Evolutionary conservation across 441 rosid genomes (phyloP).

Genomic region (Capsella rubella): DNA sequence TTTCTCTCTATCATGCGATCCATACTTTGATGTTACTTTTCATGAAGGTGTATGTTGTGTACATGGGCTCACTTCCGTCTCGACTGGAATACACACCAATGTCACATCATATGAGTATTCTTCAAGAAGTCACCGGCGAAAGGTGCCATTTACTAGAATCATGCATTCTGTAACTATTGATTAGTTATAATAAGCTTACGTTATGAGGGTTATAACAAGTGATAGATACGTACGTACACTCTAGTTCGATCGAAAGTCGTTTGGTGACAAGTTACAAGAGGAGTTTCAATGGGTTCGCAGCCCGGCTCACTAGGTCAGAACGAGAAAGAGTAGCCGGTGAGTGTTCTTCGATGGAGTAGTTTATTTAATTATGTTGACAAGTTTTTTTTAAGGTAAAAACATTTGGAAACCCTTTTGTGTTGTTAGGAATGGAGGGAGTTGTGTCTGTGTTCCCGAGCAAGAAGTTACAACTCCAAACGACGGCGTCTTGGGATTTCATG

Average conservation of each 20-base stretch:
- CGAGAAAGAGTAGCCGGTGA: slow-evolving; percentile 21
- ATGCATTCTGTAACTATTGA: not conserved
- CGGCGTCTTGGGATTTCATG: slow-evolving; percentile 41
- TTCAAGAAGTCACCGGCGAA: slow-evolving; percentile 37
- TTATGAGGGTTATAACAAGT: not conserved
- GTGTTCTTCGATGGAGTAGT: not conserved
- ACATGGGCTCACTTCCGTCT: slow-evolving; percentile 62
- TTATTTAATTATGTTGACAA: not conserved
- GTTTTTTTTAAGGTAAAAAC: not conserved
- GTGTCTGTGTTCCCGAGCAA: slow-evolving; percentile 42
- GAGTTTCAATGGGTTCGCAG: slow-evolving; percentile 42
- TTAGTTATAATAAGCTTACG: not conserved
- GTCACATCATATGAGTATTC: slow-evolving; percentile 49
- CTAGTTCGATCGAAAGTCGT: slow-evolving; percentile 31
- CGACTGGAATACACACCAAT: slow-evolving; percentile 39
- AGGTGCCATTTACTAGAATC: slow-evolving; percentile 27
- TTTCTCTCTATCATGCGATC: not conserved
- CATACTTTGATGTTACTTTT: not conserved
- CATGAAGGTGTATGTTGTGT: slow-evolving; percentile 56
- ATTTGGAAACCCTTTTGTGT: not conserved
- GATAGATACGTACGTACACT: not conserved
- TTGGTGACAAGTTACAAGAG: slow-evolving; percentile 59
- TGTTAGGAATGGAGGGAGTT: slow-evolving; percentile 43
- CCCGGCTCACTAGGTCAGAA: slow-evolving; percentile 33
- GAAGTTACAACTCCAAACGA: slow-evolving; percentile 31